A percentile compares a stretch with the other conserved stretches of the same genome.
phyloP scores from a whole-genome alignment of 305 asterid species.

The Solanum hybrid region DNA sequence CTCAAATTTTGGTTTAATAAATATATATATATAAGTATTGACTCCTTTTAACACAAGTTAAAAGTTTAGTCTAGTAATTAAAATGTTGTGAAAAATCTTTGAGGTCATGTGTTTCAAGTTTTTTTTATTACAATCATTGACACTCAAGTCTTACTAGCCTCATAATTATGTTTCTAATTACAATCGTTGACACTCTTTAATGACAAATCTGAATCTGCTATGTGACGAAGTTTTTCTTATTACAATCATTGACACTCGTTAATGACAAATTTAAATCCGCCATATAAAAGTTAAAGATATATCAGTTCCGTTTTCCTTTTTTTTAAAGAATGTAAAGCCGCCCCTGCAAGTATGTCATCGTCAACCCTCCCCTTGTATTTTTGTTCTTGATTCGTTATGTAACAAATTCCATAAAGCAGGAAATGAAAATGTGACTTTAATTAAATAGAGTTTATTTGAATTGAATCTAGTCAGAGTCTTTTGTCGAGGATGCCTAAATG shows the following conservation, averaged over 20 bases:
- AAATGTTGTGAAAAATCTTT: too few relatives aligned
- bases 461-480: neutral
- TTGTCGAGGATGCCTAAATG: neutral
- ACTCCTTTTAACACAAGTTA: too few relatives aligned
- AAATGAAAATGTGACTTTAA: neutral
- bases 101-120: neutral
- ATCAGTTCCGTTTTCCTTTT: too few relatives aligned
- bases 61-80: neutral
- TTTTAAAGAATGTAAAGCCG: neutral
- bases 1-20: too few relatives aligned
- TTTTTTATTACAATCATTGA: neutral
- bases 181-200: too few relatives aligned
- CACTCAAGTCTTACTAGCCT: neutral
- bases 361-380: neutral
- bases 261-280: neutral
- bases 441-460: neutral
- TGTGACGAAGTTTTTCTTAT: too few relatives aligned
- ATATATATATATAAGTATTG: too few relatives aligned
- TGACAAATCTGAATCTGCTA: neutral
- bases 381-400: neutral
- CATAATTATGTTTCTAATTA: too few relatives aligned
- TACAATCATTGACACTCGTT: neutral
- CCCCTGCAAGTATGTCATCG: neutral
- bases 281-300: too few relatives aligned
- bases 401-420: neutral